Evolutionary conservation across 331 rosid species (phyloP), one percentile per base, ranked within the genome.

Genomic region (Malus hybrid): DNA sequence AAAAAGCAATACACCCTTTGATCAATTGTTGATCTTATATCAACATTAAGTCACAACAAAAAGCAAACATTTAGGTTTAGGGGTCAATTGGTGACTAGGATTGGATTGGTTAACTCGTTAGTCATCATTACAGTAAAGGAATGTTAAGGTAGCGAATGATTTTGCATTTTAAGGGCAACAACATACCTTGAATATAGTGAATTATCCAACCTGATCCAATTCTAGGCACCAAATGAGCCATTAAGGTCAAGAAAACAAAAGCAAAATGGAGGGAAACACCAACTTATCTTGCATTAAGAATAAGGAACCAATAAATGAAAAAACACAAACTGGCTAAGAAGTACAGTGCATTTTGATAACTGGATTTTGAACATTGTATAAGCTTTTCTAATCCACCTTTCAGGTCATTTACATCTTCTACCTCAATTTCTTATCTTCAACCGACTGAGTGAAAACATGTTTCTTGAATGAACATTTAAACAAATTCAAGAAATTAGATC

Each of bases 381-480:
- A 69, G 67, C 69, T 76, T 77, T 68, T 72, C 78, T 58, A 39
- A 68, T 73, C 57, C 82, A 61, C 70, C 65, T 79, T 63, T 70
- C 73, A 67, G 57, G 70, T 44, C 71, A 71, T 76, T 75, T 76
- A 83, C 88, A 81, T 55, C 73, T 79, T 74, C 80, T 76, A 81
- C 84, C 77, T 55, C 72, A 78, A 66, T 63, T 81, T 56, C 84
- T 76, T 69, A 68, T 78, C 75, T 81, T 66, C 84, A 70, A 63
- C 62, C 77, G 65, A 63, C 50, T 68, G 66, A 33, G 66, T 36
- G 63, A 75, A 70, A 75, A 70, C 70, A 32, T 75, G 62, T 71
- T 61, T 20, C 66, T 72, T 76, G 63, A 79, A 19, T 76, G 24
- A 19, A 83, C 75, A 72, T 80, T 36, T 80, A 46, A 44, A 68